Evolutionary conservation across 768 basidiomycete genomes (phyloP).

Genomic region (Termitomyces sp.): DNA sequence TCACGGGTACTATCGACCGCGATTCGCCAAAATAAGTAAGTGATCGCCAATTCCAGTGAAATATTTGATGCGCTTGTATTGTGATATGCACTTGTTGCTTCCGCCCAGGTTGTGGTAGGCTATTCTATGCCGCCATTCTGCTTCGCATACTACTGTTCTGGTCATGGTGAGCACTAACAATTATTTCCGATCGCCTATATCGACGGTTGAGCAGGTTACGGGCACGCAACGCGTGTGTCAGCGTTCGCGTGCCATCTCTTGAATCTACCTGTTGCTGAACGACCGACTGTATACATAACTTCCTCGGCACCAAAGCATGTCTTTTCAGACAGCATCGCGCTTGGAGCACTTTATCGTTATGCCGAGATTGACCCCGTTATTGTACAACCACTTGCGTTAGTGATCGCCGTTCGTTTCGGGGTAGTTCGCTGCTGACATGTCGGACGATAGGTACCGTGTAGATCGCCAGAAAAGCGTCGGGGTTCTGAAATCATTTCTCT

Average conservation of each 20-base stretch:
- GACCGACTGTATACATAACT: slow-evolving; percentile 53
- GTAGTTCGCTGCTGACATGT: slow-evolving; percentile 5
- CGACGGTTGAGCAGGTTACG: slow-evolving; percentile 47
- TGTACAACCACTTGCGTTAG: slow-evolving; percentile 74
- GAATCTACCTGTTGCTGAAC: slow-evolving; percentile 28
- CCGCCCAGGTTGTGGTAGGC: neutral
- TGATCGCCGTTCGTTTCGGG: neutral
- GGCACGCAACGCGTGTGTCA: slow-evolving; percentile 81
- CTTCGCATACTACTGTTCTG: slow-evolving; percentile 71
- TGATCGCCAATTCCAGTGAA: neutral
- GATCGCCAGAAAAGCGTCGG: slow-evolving; percentile 67
- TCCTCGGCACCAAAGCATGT: slow-evolving; percentile 73
- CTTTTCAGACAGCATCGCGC: slow-evolving; percentile 56
- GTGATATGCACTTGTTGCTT: slow-evolving; percentile 4
- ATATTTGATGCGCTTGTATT: slow-evolving; percentile 4
- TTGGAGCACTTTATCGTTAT: slow-evolving; percentile 62
- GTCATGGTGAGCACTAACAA: slow-evolving; percentile 47
- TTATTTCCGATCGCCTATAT: neutral
- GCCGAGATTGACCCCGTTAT: slow-evolving; percentile 78
- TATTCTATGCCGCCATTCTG: slow-evolving; percentile 21
- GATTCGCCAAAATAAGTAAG: neutral
- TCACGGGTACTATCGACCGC: neutral
- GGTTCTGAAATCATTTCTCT: slow-evolving; percentile 53
- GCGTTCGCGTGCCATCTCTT: slow-evolving; percentile 63
- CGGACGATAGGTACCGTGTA: slow-evolving; percentile 51